phyloP scores from a whole-genome alignment of 2,329 filamentous ascomycete species.

The Fusarium verticillioides region DNA sequence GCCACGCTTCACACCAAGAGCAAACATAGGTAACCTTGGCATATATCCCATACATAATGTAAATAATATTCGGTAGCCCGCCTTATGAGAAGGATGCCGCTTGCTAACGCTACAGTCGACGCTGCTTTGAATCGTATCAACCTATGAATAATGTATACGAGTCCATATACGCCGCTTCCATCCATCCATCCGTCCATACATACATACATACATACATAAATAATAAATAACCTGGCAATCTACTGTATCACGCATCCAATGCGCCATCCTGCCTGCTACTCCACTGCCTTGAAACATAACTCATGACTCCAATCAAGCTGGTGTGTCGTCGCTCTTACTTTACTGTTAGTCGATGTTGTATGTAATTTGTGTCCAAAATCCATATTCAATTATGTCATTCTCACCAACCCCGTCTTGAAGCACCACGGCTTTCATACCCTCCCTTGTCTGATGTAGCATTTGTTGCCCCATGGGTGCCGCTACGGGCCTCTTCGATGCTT shows the following conservation, averaged over 20 bases:
- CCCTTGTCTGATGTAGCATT: slow-evolving; percentile 51
- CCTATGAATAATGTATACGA: slow-evolving; percentile 17
- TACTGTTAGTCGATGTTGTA: slow-evolving; percentile 4
- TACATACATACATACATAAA: neutral
- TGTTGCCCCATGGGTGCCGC: slow-evolving; percentile 49
- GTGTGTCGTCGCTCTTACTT: neutral
- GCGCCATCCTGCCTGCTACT: slow-evolving; percentile 32
- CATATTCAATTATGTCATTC: slow-evolving; percentile 13
- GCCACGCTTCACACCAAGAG: neutral
- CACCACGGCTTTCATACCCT: slow-evolving; percentile 54
- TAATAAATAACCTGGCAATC: slow-evolving; percentile 9
- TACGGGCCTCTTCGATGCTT: slow-evolving; percentile 66
- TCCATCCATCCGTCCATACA: neutral
- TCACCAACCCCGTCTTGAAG: slow-evolving; percentile 53
- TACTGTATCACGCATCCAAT: slow-evolving; percentile 20
- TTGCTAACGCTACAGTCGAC: slow-evolving; percentile 1
- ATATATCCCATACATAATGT: neutral
- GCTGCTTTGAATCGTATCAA: neutral
- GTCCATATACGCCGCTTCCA: slow-evolving; percentile 27
- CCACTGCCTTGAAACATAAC: slow-evolving; percentile 26
- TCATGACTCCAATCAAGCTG: slow-evolving; percentile 10
- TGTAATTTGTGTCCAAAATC: slow-evolving; percentile 15
- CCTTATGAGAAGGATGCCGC: neutral
- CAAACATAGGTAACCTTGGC: neutral
- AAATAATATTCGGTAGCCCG: neutral